Percentiles rank a stretch among this genome's conserved stretches.
Conservation (phyloP, 164 flowering plant species). For the Brasenia schreberi region DNA sequence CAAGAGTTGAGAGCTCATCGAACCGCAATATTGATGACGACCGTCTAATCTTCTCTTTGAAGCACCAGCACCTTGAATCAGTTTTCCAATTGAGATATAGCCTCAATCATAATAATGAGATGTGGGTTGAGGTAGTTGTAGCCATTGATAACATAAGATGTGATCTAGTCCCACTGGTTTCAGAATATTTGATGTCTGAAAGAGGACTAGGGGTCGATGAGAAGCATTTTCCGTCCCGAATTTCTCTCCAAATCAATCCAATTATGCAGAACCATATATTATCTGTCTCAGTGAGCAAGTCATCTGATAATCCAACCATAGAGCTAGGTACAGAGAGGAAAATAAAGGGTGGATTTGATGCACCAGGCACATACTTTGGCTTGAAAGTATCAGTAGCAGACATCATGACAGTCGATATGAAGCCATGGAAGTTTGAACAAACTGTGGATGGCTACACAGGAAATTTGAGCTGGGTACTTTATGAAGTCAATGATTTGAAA, state of each 20-base stretch:
- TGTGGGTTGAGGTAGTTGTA: constrained; percentile 50
- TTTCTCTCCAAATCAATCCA: constrained; percentile 71
- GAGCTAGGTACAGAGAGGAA: constrained; percentile 48
- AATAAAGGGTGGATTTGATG: constrained; percentile 48
- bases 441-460: constrained; percentile 55
- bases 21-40: constrained; percentile 30
- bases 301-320: constrained; percentile 59
- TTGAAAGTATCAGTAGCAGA: constrained; percentile 47
- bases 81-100: constrained; percentile 67
- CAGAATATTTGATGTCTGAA: constrained; percentile 37
- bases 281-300: constrained; percentile 71
- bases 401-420: constrained; percentile 35
- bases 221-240: constrained; percentile 84
- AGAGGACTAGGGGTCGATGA: constrained; percentile 63
- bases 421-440: constrained; percentile 92
- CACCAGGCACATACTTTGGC: constrained; percentile 34
- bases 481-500: constrained; percentile 56
- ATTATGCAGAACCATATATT: constrained; percentile 38
- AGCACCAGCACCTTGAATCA: constrained; percentile 73
- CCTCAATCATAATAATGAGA: constrained; percentile 24
- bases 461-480: constrained; percentile 68
- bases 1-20: constrained; percentile 30
- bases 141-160: constrained; percentile 73
- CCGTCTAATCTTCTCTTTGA: constrained; percentile 49
- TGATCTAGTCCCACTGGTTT: constrained; percentile 50